Base-by-base conservation (phyloP, 495 filamentous ascomycete genomes). In the Tuber aestivum region DNA sequence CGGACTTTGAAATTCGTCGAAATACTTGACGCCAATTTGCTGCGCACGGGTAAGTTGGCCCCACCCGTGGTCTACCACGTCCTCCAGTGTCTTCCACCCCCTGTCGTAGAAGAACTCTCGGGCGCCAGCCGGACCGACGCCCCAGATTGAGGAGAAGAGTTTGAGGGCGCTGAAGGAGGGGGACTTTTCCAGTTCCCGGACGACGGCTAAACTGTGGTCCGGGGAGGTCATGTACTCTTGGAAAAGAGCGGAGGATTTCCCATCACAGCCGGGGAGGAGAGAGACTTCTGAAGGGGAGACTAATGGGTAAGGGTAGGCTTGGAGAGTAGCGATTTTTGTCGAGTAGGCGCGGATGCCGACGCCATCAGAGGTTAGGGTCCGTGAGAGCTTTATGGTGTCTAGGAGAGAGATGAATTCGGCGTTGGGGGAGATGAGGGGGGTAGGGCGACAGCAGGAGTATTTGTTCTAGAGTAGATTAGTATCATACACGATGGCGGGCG, bases 21-120 rank as follows among this genome's bases (percentile, higher is more conserved):
- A 97, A 83, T 90, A 97, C 82, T 98, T 98, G n/a, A 98, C 83
- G 0, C 95, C 95, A 70, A 99, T 97, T 82, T 98, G 94, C 83
- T 97, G 94, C 2, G 92, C 92, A 23, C 94, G 88, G 0, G 86
- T 90, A 0, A 98, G 86, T 1, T 78, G 84, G 50, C 86, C 80
- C 96, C 96, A 99, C 38, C 92, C 94, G 78, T 90, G 86, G 79
- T 96, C 91, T 74, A 97, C 86, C 10, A 98, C 86, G 80, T 98
- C 94, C 81, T 97, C 94, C 0, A 94, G 86, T 70, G 91, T 88
- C 41, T 86, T 86, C 92, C 93, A 97, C 42, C 91, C 90, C 69
- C 89, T 88, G 18, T 86, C 80, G 83, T 91, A 93, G 85, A 93
- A 95, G 81, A 97, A 97, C 16, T 95, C 90, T 20, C 90, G 86